Base-by-base conservation (phyloP, 148 eudicot species). In the Vaccinium darrowii region DNA sequence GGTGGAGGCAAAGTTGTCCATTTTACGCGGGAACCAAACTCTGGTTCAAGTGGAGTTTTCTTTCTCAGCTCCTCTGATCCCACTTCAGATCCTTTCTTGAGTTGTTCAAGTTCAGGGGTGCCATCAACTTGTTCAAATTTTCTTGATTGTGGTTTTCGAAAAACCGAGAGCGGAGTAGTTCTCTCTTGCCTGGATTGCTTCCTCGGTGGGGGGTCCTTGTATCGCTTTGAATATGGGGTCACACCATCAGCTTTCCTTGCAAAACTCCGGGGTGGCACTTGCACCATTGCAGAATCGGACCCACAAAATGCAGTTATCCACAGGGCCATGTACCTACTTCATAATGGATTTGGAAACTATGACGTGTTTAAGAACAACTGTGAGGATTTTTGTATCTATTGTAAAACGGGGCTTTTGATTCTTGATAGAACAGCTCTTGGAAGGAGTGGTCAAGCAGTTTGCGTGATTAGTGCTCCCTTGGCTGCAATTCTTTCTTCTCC, bases 361-460 rank as follows among this genome's bases (percentile, higher is more conserved):
- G 51, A 87, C 21, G 74, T 87, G 73, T 87, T 85, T 52, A 80
- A 81, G 58, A 90, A 90, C n/a, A 90, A 88, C 84, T 90, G 90
- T 23, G 90, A 90, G 73, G 89, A 90, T 83, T 90, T 90, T 85
- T 90, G 89, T 15, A 71, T 90, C 76, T 90, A 90, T 79, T 90
- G 92, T 33, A 90, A 90, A 81, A 88, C 92, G 11, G 90, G 92
- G 12, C 76, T 78, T 73, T 54, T 78, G 53, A 81, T 86, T 63
- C 23, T 56, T 33, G 91, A 82, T 23, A 52, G 78, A 83, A 78
- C 79, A 21, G 53, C 83, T 78, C 81, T 78, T 3, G 91, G 87
- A 78, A 54, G 88, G 75, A 89, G 86, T 39, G 87, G 87, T 19
- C 87, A 86, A 39, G 85, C 85, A 23, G 87, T 78, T 21, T 57